Evolutionary conservation across 202 grass and related monocot species (phyloP).

Genomic region (Zoysia matrella): DNA sequence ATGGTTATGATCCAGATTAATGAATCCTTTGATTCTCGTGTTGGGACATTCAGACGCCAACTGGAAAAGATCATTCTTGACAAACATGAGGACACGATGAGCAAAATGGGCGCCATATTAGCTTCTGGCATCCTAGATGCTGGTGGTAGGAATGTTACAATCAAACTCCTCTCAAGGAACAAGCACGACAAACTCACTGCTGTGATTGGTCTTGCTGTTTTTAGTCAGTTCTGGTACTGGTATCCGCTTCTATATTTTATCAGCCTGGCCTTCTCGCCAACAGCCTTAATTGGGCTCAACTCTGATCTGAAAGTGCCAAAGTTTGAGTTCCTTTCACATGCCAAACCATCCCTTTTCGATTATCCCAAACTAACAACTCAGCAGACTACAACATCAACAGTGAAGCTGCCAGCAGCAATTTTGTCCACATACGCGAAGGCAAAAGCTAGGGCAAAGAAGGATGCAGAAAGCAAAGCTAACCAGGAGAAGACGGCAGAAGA

Average conservation of each 20-base stretch:
- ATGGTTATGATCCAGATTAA: slow-evolving; percentile 99
- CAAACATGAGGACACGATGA: slow-evolving; percentile 99
- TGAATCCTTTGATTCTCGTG: slow-evolving; percentile 89
- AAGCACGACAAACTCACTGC: slow-evolving; percentile 98
- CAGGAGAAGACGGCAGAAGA: slow-evolving; percentile 73
- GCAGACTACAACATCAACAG: slow-evolving; percentile 77
- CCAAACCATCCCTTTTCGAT: slow-evolving; percentile 91
- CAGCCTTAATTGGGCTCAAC: slow-evolving; percentile 93
- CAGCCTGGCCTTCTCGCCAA: slow-evolving; percentile 91
- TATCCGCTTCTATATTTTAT: slow-evolving; percentile 97
- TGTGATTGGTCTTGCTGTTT: slow-evolving; percentile 89
- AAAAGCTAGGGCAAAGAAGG: slow-evolving; percentile 94
- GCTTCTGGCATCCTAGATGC: slow-evolving; percentile 99
- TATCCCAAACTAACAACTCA: slow-evolving; percentile 85
- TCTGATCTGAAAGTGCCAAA: slow-evolving; percentile 94
- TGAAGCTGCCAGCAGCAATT: slow-evolving; percentile 87
- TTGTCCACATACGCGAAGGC: slow-evolving; percentile 96
- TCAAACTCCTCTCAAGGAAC: slow-evolving; percentile 89
- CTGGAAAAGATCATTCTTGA: slow-evolving; percentile 99
- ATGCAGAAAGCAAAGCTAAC: slow-evolving; percentile 87
- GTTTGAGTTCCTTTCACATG: slow-evolving; percentile 95
- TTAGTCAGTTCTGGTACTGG: slow-evolving; percentile 99
- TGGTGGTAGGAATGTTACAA: slow-evolving; percentile 97
- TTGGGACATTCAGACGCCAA: slow-evolving; percentile 95
- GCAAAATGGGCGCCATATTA: slow-evolving; percentile 99